These are phyloP conservation scores for Stephania yunnanensis DNA, from an alignment of 164 flowering plant species.

Conservation along the genomic window DNA sequence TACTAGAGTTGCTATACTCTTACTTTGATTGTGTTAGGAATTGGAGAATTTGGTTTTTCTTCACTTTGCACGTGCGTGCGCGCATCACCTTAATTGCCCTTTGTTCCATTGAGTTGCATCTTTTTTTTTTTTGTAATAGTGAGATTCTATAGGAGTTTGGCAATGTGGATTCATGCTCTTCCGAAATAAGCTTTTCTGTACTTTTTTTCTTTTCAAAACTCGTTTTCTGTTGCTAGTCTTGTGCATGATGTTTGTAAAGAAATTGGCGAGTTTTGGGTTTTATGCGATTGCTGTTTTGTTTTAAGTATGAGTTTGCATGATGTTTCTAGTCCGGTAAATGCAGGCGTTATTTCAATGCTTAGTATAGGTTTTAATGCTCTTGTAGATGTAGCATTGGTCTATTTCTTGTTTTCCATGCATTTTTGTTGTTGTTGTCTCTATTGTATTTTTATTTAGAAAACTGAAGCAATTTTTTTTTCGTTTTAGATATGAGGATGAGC, in stretches of 20 bases:
- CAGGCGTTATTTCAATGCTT: not conserved
- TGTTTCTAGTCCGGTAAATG: not conserved
- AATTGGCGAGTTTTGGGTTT: not conserved
- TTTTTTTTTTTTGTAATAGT: no score
- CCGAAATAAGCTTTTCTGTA: not conserved
- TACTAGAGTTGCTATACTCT: no score
- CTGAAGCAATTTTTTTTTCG: not conserved
- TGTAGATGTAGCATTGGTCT: not conserved
- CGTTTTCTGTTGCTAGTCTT: not conserved
- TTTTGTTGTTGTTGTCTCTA: not conserved
- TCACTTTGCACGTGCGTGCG: no score
- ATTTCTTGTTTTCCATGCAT: not conserved
- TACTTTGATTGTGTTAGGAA: no score
- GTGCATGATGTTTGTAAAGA: not conserved
- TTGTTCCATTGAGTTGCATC: no score
- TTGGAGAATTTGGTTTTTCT: no score
- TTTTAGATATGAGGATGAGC: constrained; percentile 72
- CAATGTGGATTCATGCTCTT: not conserved
- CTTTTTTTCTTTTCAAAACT: not conserved
- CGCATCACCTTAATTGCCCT: no score
- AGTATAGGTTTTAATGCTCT: not conserved
- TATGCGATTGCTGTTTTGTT: not conserved
- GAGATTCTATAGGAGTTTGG: not conserved
- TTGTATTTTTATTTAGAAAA: not conserved
- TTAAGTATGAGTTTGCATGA: not conserved